These are phyloP conservation scores for Eimeria sp. DNA, from an alignment of 169 alveolate genomes.

Conservation along the genomic window DNA sequence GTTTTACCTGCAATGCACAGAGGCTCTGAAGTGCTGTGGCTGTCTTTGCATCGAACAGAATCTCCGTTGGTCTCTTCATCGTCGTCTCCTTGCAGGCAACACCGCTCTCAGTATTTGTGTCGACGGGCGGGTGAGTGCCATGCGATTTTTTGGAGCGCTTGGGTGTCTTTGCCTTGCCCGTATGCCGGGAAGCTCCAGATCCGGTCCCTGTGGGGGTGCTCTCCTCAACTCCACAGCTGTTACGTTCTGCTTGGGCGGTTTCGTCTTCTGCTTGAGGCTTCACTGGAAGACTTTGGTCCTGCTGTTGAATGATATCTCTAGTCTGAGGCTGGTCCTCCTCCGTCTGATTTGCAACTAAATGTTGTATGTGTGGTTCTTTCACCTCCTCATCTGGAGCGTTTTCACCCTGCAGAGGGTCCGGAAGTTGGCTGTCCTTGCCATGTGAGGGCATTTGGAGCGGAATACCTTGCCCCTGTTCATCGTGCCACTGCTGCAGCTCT, in stretches of 20 bases:
- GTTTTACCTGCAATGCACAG: conserved; percentile 52
- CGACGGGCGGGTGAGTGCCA: neutral
- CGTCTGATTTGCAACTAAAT: neutral
- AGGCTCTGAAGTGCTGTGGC: conserved; percentile 69
- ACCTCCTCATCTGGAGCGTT: neutral
- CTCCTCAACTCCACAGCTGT: neutral
- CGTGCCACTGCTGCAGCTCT: neutral
- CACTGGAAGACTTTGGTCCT: neutral
- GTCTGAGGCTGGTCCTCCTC: neutral
- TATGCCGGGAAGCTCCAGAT: neutral
- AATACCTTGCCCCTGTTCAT: neutral
- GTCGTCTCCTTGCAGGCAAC: neutral
- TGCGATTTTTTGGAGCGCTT: conserved; percentile 15
- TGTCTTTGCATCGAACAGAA: conserved; percentile 44
- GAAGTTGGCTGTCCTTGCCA: neutral
- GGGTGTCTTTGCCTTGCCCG: neutral
- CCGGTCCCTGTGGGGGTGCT: neutral
- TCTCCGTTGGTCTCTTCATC: conserved; percentile 14
- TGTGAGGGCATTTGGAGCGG: neutral
- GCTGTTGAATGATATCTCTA: neutral
- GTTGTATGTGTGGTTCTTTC: neutral
- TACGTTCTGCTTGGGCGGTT: neutral
- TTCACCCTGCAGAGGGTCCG: neutral
- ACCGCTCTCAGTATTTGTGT: neutral
- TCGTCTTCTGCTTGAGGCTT: neutral